phyloP scores from a whole-genome alignment of 176 grass and related monocot species.

The Miscanthus lutarioriparius region DNA sequence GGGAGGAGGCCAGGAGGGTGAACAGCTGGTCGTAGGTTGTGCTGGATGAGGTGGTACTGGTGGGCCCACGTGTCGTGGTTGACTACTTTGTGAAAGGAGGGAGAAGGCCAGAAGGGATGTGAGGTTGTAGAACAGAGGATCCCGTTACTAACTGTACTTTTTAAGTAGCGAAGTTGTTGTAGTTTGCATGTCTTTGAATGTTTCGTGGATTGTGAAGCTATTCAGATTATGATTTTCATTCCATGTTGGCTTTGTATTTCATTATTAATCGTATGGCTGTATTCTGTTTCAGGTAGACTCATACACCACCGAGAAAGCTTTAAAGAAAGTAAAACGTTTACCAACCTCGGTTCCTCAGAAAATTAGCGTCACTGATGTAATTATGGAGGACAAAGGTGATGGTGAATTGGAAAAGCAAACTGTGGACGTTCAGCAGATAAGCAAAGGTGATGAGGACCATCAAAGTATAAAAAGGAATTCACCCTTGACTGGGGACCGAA shows the following conservation, averaged over 20 bases:
- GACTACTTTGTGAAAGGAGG: too few relatives aligned
- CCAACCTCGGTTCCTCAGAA: slow-evolving; percentile 34
- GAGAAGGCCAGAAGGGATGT: too few relatives aligned
- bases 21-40: not conserved
- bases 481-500: slow-evolving; percentile 42
- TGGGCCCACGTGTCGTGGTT: too few relatives aligned
- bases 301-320: slow-evolving; percentile 64
- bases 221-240: not conserved
- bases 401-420: slow-evolving; percentile 26
- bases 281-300: slow-evolving; percentile 63
- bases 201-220: slow-evolving; percentile 18
- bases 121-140: too few relatives aligned
- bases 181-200: slow-evolving; percentile 8
- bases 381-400: slow-evolving; percentile 49
- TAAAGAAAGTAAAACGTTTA: slow-evolving; percentile 79
- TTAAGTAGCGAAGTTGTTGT: not conserved
- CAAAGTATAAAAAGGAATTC: slow-evolving; percentile 41
- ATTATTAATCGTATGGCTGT: not conserved
- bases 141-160: not conserved
- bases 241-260: not conserved
- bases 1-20: not conserved
- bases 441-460: slow-evolving; percentile 46
- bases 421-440: slow-evolving; percentile 45
- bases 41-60: too few relatives aligned
- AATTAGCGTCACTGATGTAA: slow-evolving; percentile 47